phyloP scores from a whole-genome alignment of 345 rosid species.

The Garcia nutans region DNA sequence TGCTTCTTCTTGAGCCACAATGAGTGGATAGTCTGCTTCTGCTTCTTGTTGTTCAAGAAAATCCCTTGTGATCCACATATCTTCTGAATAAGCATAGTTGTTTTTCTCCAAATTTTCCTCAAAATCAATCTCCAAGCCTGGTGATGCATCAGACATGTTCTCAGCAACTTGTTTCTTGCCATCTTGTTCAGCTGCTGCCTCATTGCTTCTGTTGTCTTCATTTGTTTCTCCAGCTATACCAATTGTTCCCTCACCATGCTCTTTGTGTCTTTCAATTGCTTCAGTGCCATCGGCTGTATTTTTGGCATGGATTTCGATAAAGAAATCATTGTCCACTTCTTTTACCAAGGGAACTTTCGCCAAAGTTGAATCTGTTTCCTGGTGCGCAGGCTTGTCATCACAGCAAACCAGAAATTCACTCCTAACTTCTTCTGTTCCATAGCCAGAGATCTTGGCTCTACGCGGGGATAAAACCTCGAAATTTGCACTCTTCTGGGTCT shows the following conservation, averaged over 20 bases:
- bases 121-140: constrained; percentile 37
- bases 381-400: constrained; percentile 5
- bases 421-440: constrained; percentile 11
- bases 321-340: constrained; percentile 33
- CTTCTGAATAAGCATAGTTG: constrained; percentile 4
- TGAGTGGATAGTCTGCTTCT: constrained; percentile 12
- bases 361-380: constrained; percentile 11
- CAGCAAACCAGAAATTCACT: constrained; percentile 7
- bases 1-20: constrained; percentile 21
- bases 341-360: constrained; percentile 14
- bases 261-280: constrained; percentile 18
- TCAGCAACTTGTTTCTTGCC: constrained; percentile 34
- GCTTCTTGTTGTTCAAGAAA: constrained; percentile 13
- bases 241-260: constrained; percentile 1
- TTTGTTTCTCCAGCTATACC: constrained; percentile 6
- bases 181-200: constrained; percentile 12
- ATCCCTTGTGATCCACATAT: constrained; percentile 2
- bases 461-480: constrained; percentile 35
- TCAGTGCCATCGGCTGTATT: constrained; percentile 24
- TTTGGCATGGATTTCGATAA: constrained; percentile 44
- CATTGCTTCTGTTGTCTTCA: neutral
- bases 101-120: constrained; percentile 16
- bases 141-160: constrained; percentile 39
- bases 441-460: constrained; percentile 18
- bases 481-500: constrained; percentile 53